Evolutionary conservation across 2,329 filamentous ascomycete genomes (phyloP), one percentile per base, ranked within the genome.

Genomic region (Furcasterigmium furcatum): DNA sequence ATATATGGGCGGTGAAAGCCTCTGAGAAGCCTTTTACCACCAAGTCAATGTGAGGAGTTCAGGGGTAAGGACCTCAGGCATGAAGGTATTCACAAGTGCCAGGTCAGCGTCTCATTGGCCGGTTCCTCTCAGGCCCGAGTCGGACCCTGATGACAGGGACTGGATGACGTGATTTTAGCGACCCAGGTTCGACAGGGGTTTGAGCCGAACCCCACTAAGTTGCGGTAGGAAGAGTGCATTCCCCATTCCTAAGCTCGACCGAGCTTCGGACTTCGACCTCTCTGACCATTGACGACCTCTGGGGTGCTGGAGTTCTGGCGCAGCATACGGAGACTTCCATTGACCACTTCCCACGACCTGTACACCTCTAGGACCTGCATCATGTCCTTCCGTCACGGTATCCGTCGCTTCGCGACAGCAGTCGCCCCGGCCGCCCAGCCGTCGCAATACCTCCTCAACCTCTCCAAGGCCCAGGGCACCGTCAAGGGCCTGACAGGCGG

Each of bases 401-500:
- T 82, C 51, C 80, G 86, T 58, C 79, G 80, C 50, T 85, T 94
- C 58, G 77, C 81, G 46, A 80, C 80, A 19, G 79, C 82, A 49
- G 69, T 69, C 48, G 70, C 69, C 49, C 65, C 68, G 43, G 64
- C 65, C 8, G 64, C 65, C 46, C 63, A 64, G 36, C 74, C 76
- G 32, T 72, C 73, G 64, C 60, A 79, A 38, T 82, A 88, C 59
- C 83, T 83, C 22, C 73, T 92, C 50, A 78, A 78, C 52, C 83
- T 96, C 48, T 90, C 89, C 35, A 82, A 82, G 61, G 88, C 88
- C 24, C 91, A 96, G 65, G 87, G 88, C 46, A 71, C 89, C 47
- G 84, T 88, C 41, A 80, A 85, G 62, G 85, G 89, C 39, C 77
- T 96, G 55, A 84, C 89, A 45, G 90, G 88, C 73, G 91, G 90